These are phyloP conservation scores for Plectranthus barbatus DNA, from an alignment of 257 asterid species.

Conservation along the genomic window DNA sequence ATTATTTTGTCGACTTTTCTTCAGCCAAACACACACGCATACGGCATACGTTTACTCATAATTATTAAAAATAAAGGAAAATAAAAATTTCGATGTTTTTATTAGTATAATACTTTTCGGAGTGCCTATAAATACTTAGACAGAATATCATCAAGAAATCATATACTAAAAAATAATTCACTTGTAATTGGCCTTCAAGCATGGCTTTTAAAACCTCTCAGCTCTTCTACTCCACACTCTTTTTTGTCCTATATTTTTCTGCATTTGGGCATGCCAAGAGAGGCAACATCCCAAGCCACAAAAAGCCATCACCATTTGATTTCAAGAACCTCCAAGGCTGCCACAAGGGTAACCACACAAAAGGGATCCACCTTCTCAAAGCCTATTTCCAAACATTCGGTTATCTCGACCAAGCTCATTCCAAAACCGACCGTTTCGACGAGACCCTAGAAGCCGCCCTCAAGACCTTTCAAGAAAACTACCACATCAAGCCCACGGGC, in stretches of 20 bases:
- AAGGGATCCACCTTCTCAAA: slow-evolving; percentile 12
- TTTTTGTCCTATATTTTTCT: neutral
- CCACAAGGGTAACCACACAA: slow-evolving; percentile 14
- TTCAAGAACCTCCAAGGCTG: slow-evolving; percentile 20
- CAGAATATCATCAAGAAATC: too few species aligned
- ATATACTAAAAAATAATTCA: too few species aligned
- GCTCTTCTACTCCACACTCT: neutral
- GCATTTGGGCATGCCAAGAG: too few species aligned
- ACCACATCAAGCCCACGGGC: slow-evolving; percentile 16
- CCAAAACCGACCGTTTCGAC: slow-evolving; percentile 14
- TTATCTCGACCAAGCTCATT: slow-evolving; percentile 14
- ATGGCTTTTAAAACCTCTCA: neutral
- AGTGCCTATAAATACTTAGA: too few species aligned
- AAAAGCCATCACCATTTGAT: slow-evolving; percentile 18
- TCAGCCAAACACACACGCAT: too few species aligned
- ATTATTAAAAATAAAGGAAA: too few species aligned
- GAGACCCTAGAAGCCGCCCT: slow-evolving; percentile 20
- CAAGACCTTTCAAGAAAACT: slow-evolving; percentile 22
- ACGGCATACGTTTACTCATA: too few species aligned
- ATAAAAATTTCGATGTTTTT: too few species aligned
- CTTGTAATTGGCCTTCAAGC: too few species aligned
- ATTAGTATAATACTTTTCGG: too few species aligned
- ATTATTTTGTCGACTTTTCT: too few species aligned
- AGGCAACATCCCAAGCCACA: neutral
- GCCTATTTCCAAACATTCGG: slow-evolving; percentile 21